These are phyloP conservation scores for Fusarium sp. DNA, from an alignment of 2,329 filamentous ascomycete species.

Conservation along the genomic window DNA sequence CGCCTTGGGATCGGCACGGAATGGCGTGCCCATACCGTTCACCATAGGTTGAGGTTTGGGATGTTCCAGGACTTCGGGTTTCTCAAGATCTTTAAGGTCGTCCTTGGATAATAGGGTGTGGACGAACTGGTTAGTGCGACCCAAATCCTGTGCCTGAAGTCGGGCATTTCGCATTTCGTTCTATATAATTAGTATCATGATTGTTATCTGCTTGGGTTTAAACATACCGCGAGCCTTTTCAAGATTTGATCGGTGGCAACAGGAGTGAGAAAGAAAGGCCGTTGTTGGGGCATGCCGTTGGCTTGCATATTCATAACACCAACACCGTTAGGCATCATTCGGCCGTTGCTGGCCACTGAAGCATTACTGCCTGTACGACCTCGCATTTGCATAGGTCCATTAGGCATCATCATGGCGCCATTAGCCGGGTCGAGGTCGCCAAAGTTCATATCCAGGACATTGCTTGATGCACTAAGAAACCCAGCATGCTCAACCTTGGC, in stretches of 20 bases:
- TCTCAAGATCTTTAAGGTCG: slow-evolving; percentile 71
- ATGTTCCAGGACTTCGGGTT: slow-evolving; percentile 63
- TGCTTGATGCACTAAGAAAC: slow-evolving; percentile 80
- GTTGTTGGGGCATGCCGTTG: slow-evolving; percentile 78
- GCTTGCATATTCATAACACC: slow-evolving; percentile 62
- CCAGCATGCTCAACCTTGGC: slow-evolving; percentile 97
- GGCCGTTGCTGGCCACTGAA: slow-evolving; percentile 73
- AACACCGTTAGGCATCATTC: slow-evolving; percentile 67
- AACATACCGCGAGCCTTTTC: slow-evolving; percentile 67
- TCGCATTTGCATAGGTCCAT: slow-evolving; percentile 78
- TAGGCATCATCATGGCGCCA: slow-evolving; percentile 78
- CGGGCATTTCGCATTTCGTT: slow-evolving; percentile 91
- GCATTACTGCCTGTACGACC: slow-evolving; percentile 78
- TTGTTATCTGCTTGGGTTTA: not conserved
- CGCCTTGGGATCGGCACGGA: slow-evolving; percentile 82
- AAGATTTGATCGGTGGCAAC: slow-evolving; percentile 96
- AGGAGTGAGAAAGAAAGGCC: slow-evolving; percentile 88
- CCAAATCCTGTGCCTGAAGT: slow-evolving; percentile 88
- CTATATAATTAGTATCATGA: slow-evolving; percentile 62
- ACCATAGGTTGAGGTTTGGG: slow-evolving; percentile 63
- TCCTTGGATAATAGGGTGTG: slow-evolving; percentile 83
- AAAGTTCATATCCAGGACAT: slow-evolving; percentile 90
- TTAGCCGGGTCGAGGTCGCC: slow-evolving; percentile 90
- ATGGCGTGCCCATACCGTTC: slow-evolving; percentile 67
- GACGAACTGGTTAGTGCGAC: slow-evolving; percentile 86